Conservation (phyloP, 257 asterid species). For the Haberlea rhodopensis region DNA sequence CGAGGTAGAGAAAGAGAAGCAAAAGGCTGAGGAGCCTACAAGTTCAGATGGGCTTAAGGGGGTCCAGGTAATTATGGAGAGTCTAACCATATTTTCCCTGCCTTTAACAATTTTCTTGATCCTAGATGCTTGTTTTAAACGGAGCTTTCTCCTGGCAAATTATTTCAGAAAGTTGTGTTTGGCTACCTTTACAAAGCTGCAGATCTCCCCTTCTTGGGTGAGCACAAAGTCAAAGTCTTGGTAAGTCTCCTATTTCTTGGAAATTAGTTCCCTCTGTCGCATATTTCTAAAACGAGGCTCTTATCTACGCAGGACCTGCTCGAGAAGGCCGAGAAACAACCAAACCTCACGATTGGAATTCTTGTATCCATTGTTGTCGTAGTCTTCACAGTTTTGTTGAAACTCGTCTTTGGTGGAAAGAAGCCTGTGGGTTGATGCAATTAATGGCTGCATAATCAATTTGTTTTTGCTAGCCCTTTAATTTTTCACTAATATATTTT, state of each 20-base stretch:
- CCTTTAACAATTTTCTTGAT: not conserved
- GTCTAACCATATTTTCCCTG: not conserved
- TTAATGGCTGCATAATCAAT: no score
- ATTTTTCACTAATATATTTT: not conserved
- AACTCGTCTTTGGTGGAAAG: constrained; percentile 83
- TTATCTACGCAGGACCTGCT: constrained; percentile 58
- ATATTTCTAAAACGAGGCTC: constrained; percentile 6
- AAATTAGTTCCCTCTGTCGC: not conserved
- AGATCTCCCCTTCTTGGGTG: constrained; percentile 77
- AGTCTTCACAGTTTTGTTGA: constrained; percentile 55
- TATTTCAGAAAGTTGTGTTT: constrained; percentile 66
- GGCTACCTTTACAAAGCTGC: constrained; percentile 82
- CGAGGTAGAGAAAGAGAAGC: constrained; percentile 73
- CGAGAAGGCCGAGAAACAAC: constrained; percentile 86
- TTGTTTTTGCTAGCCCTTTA: no score
- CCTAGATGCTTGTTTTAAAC: not conserved
- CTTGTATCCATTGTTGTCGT: constrained; percentile 47
- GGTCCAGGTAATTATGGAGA: constrained; percentile 55
- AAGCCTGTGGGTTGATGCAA: constrained; percentile 49
- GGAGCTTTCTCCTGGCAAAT: constrained; percentile 3
- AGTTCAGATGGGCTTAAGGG: constrained; percentile 72
- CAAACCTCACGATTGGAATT: constrained; percentile 72
- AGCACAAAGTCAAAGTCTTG: constrained; percentile 68
- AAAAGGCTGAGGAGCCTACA: constrained; percentile 65
- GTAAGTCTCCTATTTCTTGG: constrained; percentile 36